phyloP scores from a whole-genome alignment of 768 basidiomycete species.

The Panus rudis region DNA sequence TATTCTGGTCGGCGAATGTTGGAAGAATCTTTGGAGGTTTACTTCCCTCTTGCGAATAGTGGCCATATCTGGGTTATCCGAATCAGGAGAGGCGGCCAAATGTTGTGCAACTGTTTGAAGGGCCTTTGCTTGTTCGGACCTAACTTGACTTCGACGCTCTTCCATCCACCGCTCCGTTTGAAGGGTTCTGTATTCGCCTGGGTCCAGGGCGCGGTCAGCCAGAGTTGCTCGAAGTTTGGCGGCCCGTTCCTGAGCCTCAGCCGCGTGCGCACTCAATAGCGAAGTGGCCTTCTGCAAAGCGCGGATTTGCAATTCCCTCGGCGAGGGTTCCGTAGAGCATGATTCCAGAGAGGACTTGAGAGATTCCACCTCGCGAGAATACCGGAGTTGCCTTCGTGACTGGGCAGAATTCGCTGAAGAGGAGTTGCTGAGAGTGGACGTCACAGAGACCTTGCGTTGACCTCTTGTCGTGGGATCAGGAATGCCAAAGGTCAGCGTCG shows the following conservation, averaged over 20 bases:
- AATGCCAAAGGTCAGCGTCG: constrained; percentile 16
- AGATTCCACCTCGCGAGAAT: constrained; percentile 37
- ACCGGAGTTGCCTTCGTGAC: constrained; percentile 29
- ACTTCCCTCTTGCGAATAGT: too few species aligned
- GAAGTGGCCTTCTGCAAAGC: constrained; percentile 38
- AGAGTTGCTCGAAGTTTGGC: constrained; percentile 33
- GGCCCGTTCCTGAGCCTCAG: constrained; percentile 37
- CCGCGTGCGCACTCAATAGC: constrained; percentile 36
- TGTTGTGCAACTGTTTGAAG: constrained; percentile 1
- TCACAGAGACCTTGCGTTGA: background rate
- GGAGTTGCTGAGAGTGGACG: constrained; percentile 1
- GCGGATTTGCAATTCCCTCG: constrained; percentile 40
- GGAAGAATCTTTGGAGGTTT: too few species aligned
- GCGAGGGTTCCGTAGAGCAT: constrained; percentile 28
- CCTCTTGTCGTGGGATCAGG: constrained; percentile 11
- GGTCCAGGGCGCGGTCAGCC: constrained; percentile 32
- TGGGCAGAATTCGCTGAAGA: constrained; percentile 2
- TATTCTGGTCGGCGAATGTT: too few species aligned
- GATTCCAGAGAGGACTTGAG: constrained; percentile 29
- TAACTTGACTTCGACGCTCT: constrained; percentile 35
- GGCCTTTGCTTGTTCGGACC: constrained; percentile 24
- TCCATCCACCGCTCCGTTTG: constrained; percentile 46
- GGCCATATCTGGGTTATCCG: too few species aligned
- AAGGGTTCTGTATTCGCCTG: constrained; percentile 28
- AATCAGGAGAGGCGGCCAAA: background rate